Evolutionary conservation across 2,329 filamentous ascomycete species (phyloP), one percentile per base, ranked within the genome.

Genomic region (Coniella lustricola): DNA sequence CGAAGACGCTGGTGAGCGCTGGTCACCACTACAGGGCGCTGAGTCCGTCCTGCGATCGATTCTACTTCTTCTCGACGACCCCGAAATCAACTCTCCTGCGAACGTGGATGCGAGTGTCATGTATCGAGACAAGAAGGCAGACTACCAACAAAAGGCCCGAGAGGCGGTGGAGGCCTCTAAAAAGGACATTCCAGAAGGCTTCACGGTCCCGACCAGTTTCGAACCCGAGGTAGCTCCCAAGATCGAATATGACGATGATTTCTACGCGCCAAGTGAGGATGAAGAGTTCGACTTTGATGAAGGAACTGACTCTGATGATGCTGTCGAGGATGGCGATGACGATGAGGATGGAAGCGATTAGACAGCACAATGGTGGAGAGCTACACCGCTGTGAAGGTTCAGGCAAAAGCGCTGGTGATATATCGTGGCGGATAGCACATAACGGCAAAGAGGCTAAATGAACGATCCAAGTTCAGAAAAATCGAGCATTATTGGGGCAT

Each of bases 31-130:
- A 3, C 91, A 97, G 66, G 87, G 90, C 17, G 91, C 94, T 41
- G 93, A 97, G 70, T 94, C 90, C 2, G 90, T 98, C 32, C 78
- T 98, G 16, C 89, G 95, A 54, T 95, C 89, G 8, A 87, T 97
- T 16, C 79, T 97, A 7, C 85, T 93, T 5, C 80, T 98, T 2
- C 81, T 98, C 48, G 93, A 97, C 64, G 89, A 95, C 59, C 89
- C 91, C 13, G 91, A 98, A 67, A 88, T 94, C 60, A 89, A 83
- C 58, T 95, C 90, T 0, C 89, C 93, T 0, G 93, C 91, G 54
- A 97, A 97, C 64, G 90, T 97, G 48, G 91, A 97, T 58, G 91
- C 93, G 2, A 82, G 88, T 49, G 85, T 96, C 20, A 79, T 90
- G 72, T 84, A 94, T 60, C 83, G 91, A 52, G 88, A 90, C 57